Evolutionary conservation across 306 rosid species (phyloP).

Genomic region (Arachis stenosperma): DNA sequence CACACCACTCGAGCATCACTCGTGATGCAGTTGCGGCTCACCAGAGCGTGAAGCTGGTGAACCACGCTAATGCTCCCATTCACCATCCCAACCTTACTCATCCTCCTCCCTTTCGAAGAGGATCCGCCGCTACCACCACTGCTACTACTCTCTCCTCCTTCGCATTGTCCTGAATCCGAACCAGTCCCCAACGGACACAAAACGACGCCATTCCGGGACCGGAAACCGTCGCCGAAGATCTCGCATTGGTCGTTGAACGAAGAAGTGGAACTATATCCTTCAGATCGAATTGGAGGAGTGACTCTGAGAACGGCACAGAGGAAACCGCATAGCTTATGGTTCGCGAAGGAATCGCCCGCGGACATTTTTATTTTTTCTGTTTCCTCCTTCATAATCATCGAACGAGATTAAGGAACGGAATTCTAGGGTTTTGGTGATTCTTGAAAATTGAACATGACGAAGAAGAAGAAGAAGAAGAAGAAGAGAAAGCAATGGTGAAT

Average conservation of each 20-base stretch:
- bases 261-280: background rate
- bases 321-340: constrained; percentile 82
- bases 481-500: background rate
- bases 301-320: constrained; percentile 64
- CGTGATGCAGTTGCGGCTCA: constrained; percentile 54
- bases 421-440: background rate
- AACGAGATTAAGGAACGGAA: constrained; percentile 4
- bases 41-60: constrained; percentile 77
- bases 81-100: constrained; percentile 67
- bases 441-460: background rate
- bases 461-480: background rate
- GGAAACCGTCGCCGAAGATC: constrained; percentile 48
- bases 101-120: constrained; percentile 40
- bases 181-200: constrained; percentile 24
- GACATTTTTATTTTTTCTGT: constrained; percentile 49
- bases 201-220: constrained; percentile 52
- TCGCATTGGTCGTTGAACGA: constrained; percentile 50
- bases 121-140: background rate
- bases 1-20: constrained; percentile 57
- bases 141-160: background rate
- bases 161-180: background rate
- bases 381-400: background rate
- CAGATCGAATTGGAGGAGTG: constrained; percentile 22
- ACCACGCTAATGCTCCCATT: constrained; percentile 83
- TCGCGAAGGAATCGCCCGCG: constrained; percentile 43